Percentiles rank a stretch among this genome's conserved stretches.
These are phyloP conservation scores for Isabelozyma gotoi DNA, from an alignment of 805 yeast species.

Conservation along the genomic window DNA sequence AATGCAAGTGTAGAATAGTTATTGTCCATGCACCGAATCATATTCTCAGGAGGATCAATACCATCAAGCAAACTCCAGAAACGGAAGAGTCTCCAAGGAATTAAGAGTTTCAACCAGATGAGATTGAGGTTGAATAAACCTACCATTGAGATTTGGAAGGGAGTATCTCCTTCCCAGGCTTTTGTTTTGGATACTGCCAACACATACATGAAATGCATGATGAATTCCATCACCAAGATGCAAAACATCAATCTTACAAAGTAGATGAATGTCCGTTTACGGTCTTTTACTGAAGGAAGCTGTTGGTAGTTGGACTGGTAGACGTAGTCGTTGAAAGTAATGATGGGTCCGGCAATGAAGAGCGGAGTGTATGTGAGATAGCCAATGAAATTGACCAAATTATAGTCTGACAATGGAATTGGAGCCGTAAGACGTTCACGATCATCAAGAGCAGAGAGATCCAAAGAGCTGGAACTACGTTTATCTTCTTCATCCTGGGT, in stretches of 20 bases:
- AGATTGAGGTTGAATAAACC: conserved; percentile 87
- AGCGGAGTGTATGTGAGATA: conserved; percentile 85
- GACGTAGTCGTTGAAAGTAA: conserved; percentile 88
- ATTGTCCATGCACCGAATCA: conserved; percentile 94
- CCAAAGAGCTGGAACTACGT: conserved; percentile 4
- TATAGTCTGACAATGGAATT: conserved; percentile 60
- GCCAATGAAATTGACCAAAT: conserved; percentile 64
- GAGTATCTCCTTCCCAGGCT: conserved; percentile 88
- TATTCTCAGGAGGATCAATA: conserved; percentile 95
- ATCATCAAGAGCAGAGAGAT: conserved; percentile 43
- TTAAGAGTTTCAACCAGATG: conserved; percentile 87
- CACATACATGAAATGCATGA: conserved; percentile 86
- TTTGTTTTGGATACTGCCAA: conserved; percentile 88
- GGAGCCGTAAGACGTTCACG: conserved; percentile 66
- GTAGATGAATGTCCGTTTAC: conserved; percentile 55
- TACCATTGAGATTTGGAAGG: conserved; percentile 92
- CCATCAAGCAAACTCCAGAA: conserved; percentile 92
- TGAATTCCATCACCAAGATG: conserved; percentile 81
- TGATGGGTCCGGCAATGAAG: conserved; percentile 91
- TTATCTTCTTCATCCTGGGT: conserved; percentile 8
- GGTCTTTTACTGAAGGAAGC: conserved; percentile 55
- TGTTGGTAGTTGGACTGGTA: conserved; percentile 62
- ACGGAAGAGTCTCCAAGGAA: conserved; percentile 95
- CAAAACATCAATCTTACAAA: conserved; percentile 70
- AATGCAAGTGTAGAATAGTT: conserved; percentile 92